phyloP scores from a whole-genome alignment of 2,329 filamentous ascomycete species.

The Ophiostoma australiae region DNA sequence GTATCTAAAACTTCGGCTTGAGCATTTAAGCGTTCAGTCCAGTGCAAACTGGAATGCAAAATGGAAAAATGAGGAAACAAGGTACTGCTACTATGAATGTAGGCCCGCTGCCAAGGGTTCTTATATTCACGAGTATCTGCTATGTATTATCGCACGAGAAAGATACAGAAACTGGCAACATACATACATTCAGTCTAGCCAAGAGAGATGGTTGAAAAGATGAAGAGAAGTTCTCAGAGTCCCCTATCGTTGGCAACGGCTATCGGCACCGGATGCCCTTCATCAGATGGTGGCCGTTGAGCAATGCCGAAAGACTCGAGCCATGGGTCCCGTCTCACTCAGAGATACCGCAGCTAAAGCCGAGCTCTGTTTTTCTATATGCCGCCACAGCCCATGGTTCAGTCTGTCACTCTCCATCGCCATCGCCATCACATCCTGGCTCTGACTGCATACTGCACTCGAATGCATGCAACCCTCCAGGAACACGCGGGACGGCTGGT shows the following conservation, averaged over 20 bases:
- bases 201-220: no score
- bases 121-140: not conserved
- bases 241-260: not conserved
- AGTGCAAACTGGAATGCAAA: not conserved
- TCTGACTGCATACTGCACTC: not conserved
- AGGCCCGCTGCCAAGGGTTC: not conserved
- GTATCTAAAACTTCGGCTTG: not conserved
- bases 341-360: no score
- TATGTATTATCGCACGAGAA: not conserved
- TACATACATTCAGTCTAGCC: no score
- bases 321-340: no score
- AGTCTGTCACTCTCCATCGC: not conserved
- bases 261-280: not conserved
- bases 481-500: not conserved
- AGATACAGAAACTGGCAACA: no score
- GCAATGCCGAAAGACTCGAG: not conserved
- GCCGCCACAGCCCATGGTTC: not conserved
- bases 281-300: not conserved
- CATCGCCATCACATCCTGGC: not conserved
- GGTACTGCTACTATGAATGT: not conserved
- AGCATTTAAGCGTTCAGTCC: not conserved
- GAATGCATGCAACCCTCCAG: not conserved
- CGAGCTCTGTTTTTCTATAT: not conserved
- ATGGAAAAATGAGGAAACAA: not conserved
- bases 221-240: no score